Percentiles rank a stretch among this genome's conserved stretches.
These are phyloP conservation scores for Linanthus parryae DNA, from an alignment of 148 eudicot species.

Conservation along the genomic window DNA sequence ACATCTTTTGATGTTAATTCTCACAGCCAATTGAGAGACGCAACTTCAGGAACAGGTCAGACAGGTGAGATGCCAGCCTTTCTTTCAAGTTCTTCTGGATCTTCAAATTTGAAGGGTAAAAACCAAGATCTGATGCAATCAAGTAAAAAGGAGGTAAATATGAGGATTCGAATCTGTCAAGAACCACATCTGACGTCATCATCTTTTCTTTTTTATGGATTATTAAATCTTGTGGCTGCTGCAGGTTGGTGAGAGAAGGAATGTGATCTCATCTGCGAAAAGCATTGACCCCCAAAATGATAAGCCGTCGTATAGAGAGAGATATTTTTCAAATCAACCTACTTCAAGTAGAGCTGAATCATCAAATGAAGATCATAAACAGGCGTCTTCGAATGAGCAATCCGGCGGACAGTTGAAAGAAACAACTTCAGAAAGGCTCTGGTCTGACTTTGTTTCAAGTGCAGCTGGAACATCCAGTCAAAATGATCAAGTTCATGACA, in stretches of 20 bases:
- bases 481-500: constrained; percentile 25
- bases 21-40: constrained; percentile 14
- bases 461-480: constrained; percentile 18
- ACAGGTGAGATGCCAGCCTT: constrained; percentile 23
- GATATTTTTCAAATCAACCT: too few relatives aligned
- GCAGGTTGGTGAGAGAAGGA: too few relatives aligned
- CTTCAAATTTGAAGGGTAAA: constrained; percentile 21
- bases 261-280: too few relatives aligned
- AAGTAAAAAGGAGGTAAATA: constrained; percentile 17
- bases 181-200: too few relatives aligned
- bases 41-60: constrained; percentile 17
- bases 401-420: constrained; percentile 16
- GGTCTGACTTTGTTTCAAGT: constrained; percentile 33
- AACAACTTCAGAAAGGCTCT: constrained; percentile 15
- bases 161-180: too few relatives aligned
- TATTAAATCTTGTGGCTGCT: too few relatives aligned
- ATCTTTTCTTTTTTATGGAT: too few relatives aligned
- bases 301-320: too few relatives aligned
- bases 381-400: too few relatives aligned
- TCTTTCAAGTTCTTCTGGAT: constrained; percentile 21
- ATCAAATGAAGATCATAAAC: too few relatives aligned
- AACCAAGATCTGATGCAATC: constrained; percentile 23
- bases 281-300: too few relatives aligned
- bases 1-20: constrained; percentile 16
- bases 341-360: too few relatives aligned